Evolutionary conservation across 2,329 filamentous ascomycete species (phyloP).

Genomic region (Macrophomina tecta): DNA sequence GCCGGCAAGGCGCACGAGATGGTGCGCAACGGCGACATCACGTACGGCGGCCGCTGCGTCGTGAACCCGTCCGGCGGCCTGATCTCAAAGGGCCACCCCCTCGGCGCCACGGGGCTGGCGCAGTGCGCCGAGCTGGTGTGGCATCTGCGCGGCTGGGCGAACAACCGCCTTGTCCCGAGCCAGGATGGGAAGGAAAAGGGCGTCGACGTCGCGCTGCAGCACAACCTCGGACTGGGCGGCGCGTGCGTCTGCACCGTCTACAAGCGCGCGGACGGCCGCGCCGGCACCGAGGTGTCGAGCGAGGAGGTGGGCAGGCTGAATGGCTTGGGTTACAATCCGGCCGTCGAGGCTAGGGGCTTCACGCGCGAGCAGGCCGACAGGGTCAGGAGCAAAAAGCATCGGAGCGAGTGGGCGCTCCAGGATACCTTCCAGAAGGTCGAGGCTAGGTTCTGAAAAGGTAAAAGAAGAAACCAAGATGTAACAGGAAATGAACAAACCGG

Average conservation of each 20-base stretch:
- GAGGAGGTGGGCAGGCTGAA: slow-evolving; percentile 69
- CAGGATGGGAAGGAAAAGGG: slow-evolving; percentile 50
- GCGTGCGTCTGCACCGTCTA: slow-evolving; percentile 92
- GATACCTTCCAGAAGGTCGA: slow-evolving; percentile 78
- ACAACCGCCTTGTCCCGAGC: slow-evolving; percentile 75
- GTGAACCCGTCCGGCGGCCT: slow-evolving; percentile 94
- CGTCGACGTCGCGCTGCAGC: slow-evolving; percentile 74
- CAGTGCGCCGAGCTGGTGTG: slow-evolving; percentile 95
- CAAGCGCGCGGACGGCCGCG: slow-evolving; percentile 77
- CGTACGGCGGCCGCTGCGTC: slow-evolving; percentile 81
- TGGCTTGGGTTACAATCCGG: slow-evolving; percentile 87
- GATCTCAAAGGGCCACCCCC: slow-evolving; percentile 94
- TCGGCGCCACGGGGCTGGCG: slow-evolving; percentile 92
- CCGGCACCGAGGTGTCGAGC: slow-evolving; percentile 65
- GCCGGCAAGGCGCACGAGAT: slow-evolving; percentile 90
- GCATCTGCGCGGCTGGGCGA: slow-evolving; percentile 95
- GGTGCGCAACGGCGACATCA: slow-evolving; percentile 85
- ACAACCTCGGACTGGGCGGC: slow-evolving; percentile 91
- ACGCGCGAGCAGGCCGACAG: slow-evolving; percentile 74
- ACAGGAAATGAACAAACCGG: too few species aligned
- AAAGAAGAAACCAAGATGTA: too few species aligned
- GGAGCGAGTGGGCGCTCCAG: slow-evolving; percentile 75
- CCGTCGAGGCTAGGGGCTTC: slow-evolving; percentile 86
- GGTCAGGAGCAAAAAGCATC: slow-evolving; percentile 71
- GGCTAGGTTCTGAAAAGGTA: slow-evolving; percentile 60